Base-by-base conservation (phyloP, 352 stramenopile species). In the Phytophthora cactorum region DNA sequence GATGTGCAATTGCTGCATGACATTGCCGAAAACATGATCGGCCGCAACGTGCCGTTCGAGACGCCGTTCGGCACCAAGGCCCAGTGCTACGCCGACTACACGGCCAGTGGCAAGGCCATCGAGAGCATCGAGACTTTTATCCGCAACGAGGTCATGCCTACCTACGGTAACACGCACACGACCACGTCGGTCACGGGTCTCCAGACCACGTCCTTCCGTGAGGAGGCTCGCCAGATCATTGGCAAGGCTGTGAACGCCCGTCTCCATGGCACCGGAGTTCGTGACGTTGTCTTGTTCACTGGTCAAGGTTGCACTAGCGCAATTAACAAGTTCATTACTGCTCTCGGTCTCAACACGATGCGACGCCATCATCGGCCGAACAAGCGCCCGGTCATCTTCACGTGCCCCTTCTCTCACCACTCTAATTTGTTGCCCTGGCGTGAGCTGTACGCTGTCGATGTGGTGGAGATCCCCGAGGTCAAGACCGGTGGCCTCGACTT, bases 141-240 rank as follows among this genome's bases (percentile, higher is more conserved):
- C 5, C 59, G 72, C 45, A 63, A 88, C 25, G 78, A 93, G 38
- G 97, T 98, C 32, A 75, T 98, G 60, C 96, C 97, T 1, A 87
- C 97, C 17, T 99, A 99, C 73, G 97, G 95, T 38, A 99, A 99
- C 72, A 99, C 97, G 11, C 97, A 99, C 80, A 99, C 97, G 10
- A 95, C 85, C 32, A 92, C 86, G 1, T 96, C 85, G 1, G 75
- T 89, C 44, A 92, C 82, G 17, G 85, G 85, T 3, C 60, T 88
- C 12, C 84, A 91, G 63, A 97, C 84, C n/a, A 99, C 96, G 12
- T 97, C 90, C 11, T 99, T 99, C 77, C 90, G 97, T 3, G 79
- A 97, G 45, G 97, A 99, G 70, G 94, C 96, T 27, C 79, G 97
- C 50, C 90, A 98, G 66, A 98, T 98, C 70, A 87, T 99, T 39